Evolutionary conservation across 2,329 filamentous ascomycete species (phyloP), one percentile per base, ranked within the genome.

Genomic region (Talaromyces sp.): DNA sequence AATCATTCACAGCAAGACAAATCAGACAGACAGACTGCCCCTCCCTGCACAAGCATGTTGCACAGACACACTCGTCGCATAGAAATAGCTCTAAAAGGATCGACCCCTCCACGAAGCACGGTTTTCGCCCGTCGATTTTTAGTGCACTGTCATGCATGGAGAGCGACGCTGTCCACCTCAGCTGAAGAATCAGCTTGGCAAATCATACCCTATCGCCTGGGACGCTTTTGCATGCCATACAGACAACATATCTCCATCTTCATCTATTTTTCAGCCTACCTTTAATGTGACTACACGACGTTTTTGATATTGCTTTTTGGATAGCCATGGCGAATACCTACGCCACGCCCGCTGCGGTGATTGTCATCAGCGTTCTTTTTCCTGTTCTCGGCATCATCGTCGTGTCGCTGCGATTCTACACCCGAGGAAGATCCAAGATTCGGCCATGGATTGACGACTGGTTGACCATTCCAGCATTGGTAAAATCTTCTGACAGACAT

Each of bases 381-480:
- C 44, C 44, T 8, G 1, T 48, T 2, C 44, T 48, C 44, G 44
- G 44, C 11, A 25, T 48, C 21, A 14, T 48, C 21, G 44, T 48
- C 16, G 50, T 55, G 1, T 55, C 50, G 35, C 50, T 55, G 18
- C 50, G 50, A 7, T 55, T 55, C 50, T 55, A 55, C 50, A 55
- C 50, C 16, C 50, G 50, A 18, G 50, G 23, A 16, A 35, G 33
- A 28, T 14, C 50, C 8, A 55, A 55, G 7, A 55, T 55, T 3
- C 25, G 50, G n/a, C 50, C 50, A 18, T 55, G 50, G 50, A 16
- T 55, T 11, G 50, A 55, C 50, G 50, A 55, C 50, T 55, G 50
- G 50, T 35, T 55, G 33, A 55, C 50, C 14, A 37, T 55, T 18
- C 50, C 50, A 35, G 50, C 50, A 31, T 23, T 55, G 28, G 50